phyloP scores from a whole-genome alignment of 257 asterid species.

The Salvia rosmarinus region DNA sequence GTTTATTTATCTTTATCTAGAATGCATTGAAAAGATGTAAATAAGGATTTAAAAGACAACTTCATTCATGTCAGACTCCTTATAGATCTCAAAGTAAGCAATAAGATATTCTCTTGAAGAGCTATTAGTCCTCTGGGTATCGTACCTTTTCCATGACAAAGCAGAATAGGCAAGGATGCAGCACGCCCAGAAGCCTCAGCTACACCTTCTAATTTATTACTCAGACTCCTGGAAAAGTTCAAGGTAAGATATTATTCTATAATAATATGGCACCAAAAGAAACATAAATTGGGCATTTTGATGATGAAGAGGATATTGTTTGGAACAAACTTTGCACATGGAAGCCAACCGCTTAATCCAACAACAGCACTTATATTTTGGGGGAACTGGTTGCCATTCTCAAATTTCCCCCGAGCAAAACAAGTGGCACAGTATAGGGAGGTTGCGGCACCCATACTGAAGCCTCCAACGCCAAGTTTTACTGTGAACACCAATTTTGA shows the following conservation, averaged over 20 bases:
- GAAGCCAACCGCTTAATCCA: conserved; percentile 97
- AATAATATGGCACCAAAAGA: conserved; percentile 12
- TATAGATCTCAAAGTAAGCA: not conserved
- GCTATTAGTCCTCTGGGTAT: not conserved
- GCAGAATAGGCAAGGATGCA: conserved; percentile 76
- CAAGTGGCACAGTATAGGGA: conserved; percentile 83
- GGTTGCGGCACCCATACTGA: conserved; percentile 94
- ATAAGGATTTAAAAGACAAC: not conserved
- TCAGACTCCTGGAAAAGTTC: conserved; percentile 52
- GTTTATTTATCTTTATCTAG: not conserved
- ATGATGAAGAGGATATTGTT: conserved; percentile 22
- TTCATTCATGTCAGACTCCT: not conserved
- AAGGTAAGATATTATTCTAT: not conserved
- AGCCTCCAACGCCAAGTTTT: conserved; percentile 89
- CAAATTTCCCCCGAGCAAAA: conserved; percentile 64
- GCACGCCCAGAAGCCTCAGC: conserved; percentile 68
- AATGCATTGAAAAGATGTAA: not conserved
- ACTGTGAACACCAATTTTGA: conserved; percentile 47
- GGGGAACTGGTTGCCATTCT: conserved; percentile 64
- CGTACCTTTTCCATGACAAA: conserved; percentile 87
- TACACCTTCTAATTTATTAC: conserved; percentile 55
- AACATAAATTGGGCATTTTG: not conserved
- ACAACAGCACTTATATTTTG: conserved; percentile 69
- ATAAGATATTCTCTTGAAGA: conserved; percentile 5
- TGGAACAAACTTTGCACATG: conserved; percentile 71